A percentile compares a stretch with the other conserved stretches of the same genome.
Conservation (phyloP, 306 rosid genomes). For the Lupinus albus region DNA sequence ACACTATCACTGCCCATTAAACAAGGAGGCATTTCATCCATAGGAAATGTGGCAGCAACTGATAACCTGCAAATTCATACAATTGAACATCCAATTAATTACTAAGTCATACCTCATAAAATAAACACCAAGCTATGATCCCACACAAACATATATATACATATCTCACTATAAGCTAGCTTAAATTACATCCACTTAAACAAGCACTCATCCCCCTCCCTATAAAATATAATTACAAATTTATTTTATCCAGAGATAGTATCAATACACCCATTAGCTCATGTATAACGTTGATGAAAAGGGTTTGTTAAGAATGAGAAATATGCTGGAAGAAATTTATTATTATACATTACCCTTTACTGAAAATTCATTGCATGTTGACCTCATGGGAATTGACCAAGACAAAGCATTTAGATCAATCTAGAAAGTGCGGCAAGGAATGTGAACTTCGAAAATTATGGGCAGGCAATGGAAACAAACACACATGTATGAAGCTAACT, state of each 20-base stretch:
- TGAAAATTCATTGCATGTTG: neutral
- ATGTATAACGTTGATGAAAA: neutral
- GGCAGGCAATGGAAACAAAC: neutral
- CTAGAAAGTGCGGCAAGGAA: neutral
- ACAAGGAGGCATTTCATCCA: conserved; percentile 32
- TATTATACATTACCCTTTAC: neutral
- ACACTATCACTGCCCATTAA: conserved; percentile 35
- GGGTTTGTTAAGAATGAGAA: neutral
- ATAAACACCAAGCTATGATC: neutral
- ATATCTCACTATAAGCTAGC: neutral
- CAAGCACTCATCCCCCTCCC: neutral
- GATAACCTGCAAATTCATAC: conserved; percentile 44
- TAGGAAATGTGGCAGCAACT: conserved; percentile 1
- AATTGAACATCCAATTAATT: conserved; percentile 23
- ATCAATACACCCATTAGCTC: neutral
- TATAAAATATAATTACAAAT: neutral
- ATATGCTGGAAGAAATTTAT: neutral
- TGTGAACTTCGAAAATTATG: neutral
- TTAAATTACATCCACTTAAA: neutral
- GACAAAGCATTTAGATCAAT: conserved; percentile 8
- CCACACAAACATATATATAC: neutral
- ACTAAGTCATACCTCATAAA: neutral
- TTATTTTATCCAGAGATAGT: neutral
- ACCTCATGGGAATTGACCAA: conserved; percentile 2
- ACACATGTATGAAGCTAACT: conserved; percentile 1